phyloP scores from a whole-genome alignment of 257 asterid genomes.

The Forsythia viridissima region DNA sequence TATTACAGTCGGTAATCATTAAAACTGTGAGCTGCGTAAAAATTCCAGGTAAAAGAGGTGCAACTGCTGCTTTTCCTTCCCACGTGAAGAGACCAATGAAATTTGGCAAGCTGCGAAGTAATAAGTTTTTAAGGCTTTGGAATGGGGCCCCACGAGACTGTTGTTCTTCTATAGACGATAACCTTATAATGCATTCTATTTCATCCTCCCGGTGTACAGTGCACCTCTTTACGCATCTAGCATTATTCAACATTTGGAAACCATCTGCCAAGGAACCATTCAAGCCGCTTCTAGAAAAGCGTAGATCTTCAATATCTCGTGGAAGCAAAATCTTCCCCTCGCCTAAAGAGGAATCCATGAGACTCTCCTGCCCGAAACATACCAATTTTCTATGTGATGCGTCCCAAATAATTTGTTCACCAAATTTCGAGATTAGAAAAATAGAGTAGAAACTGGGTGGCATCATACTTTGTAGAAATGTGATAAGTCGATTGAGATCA shows the following conservation, averaged over 20 bases:
- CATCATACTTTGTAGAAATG: neutral
- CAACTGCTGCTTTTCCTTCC: neutral
- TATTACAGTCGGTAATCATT: neutral
- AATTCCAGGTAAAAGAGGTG: slow-evolving; percentile 8
- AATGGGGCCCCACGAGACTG: slow-evolving; percentile 1
- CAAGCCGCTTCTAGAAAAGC: neutral
- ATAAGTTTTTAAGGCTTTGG: slow-evolving; percentile 11
- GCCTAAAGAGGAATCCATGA: neutral
- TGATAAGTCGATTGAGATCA: slow-evolving; percentile 21
- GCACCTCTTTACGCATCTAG: slow-evolving; percentile 8
- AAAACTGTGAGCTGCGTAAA: slow-evolving; percentile 22
- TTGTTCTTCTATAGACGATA: neutral
- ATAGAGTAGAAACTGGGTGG: neutral
- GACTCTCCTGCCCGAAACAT: no score
- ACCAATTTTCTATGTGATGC: no score
- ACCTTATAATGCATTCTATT: slow-evolving; percentile 21
- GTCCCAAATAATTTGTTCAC: no score
- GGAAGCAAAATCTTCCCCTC: slow-evolving; percentile 14
- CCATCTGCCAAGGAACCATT: slow-evolving; percentile 19
- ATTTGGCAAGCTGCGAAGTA: slow-evolving; percentile 11
- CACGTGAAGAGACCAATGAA: slow-evolving; percentile 12
- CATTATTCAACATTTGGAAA: slow-evolving; percentile 15
- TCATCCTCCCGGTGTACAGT: slow-evolving; percentile 2
- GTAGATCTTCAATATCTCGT: neutral
- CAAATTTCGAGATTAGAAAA: neutral